phyloP scores from a whole-genome alignment of 2,329 filamentous ascomycete species.

The Trichoderma pleuroti region DNA sequence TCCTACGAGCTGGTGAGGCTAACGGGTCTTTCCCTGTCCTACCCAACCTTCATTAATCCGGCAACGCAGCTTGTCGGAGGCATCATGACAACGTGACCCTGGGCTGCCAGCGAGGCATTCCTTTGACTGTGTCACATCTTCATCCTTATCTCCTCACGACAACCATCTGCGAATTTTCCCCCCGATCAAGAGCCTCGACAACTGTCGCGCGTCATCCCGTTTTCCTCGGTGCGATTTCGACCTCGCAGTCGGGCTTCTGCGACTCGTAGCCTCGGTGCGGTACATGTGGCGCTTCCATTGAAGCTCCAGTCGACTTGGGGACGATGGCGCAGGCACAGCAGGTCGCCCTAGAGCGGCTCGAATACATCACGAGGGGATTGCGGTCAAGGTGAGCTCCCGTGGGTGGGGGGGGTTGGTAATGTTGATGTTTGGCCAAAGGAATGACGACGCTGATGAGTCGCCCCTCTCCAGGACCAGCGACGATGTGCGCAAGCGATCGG shows the following conservation, averaged over 20 bases:
- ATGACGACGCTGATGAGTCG: neutral
- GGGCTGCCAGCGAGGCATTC: conserved; percentile 18
- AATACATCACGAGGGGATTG: conserved; percentile 52
- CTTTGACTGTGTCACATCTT: conserved; percentile 4
- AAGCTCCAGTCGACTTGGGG: conserved; percentile 27
- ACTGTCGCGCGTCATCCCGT: conserved; percentile 8
- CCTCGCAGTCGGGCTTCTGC: neutral
- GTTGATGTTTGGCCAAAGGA: neutral
- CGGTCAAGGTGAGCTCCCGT: conserved; percentile 47
- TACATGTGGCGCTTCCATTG: conserved; percentile 17
- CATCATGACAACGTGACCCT: conserved; percentile 19
- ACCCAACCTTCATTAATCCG: conserved; percentile 10
- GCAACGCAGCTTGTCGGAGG: conserved; percentile 13
- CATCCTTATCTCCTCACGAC: neutral
- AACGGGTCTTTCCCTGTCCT: conserved; percentile 10
- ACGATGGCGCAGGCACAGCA: conserved; percentile 46
- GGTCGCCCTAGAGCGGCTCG: conserved; percentile 54
- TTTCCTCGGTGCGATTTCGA: neutral
- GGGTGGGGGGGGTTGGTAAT: neutral
- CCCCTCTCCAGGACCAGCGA: conserved; percentile 37
- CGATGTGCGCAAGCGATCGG: conserved; percentile 51
- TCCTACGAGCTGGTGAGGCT: conserved; percentile 8
- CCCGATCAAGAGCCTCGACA: neutral
- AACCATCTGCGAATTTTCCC: neutral
- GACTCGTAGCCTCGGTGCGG: neutral